phyloP scores from a whole-genome alignment of 2,329 filamentous ascomycete species.

The Epichloe coenophiala region DNA sequence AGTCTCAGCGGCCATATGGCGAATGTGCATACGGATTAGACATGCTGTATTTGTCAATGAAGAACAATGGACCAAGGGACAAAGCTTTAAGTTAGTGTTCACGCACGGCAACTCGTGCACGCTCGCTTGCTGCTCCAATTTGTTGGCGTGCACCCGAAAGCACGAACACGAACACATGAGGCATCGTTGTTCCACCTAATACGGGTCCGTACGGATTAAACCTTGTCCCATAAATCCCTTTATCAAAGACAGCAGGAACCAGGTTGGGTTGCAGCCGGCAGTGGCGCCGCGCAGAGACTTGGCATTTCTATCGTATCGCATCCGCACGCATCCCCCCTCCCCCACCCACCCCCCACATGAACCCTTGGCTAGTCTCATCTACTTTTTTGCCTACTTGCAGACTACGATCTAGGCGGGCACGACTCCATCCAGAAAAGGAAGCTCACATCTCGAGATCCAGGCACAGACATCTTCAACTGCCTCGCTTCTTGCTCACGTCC shows the following conservation, averaged over 20 bases:
- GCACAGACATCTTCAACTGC: not conserved
- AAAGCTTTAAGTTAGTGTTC: too few relatives aligned
- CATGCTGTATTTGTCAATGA: not conserved
- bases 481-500: not conserved
- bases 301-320: not conserved
- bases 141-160: too few relatives aligned
- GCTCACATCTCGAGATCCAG: not conserved
- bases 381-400: not conserved
- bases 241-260: too few relatives aligned
- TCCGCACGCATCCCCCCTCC: too few relatives aligned
- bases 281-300: not conserved
- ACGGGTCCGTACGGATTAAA: too few relatives aligned
- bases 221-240: too few relatives aligned
- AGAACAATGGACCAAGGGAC: too few relatives aligned
- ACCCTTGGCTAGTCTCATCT: not conserved
- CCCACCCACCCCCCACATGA: not conserved
- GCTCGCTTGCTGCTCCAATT: too few relatives aligned
- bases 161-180: too few relatives aligned
- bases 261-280: not conserved
- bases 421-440: not conserved
- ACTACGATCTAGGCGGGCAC: not conserved
- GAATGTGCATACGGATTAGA: not conserved
- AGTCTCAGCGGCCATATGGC: too few relatives aligned
- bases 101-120: too few relatives aligned
- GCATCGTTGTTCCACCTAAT: too few relatives aligned